Conservation (phyloP, 1,284 basidiomycete species). For the Apiotrichum porosum region DNA sequence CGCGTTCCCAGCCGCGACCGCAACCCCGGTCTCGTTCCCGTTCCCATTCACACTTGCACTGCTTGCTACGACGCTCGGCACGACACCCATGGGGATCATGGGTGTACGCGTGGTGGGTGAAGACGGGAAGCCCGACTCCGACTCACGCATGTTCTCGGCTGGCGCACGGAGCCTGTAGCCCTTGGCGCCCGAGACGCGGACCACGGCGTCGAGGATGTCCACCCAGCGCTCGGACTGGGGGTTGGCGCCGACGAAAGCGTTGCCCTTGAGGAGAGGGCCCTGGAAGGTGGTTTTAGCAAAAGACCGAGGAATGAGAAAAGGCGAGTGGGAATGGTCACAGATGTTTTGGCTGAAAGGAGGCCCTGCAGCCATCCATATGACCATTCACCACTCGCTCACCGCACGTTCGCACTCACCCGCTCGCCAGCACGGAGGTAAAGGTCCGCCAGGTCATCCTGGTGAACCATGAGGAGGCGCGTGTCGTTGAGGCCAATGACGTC, state of each 20-base stretch:
- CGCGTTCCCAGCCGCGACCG: too few species aligned
- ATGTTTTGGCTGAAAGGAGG: neutral
- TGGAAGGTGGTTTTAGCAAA: too few species aligned
- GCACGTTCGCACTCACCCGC: slow-evolving; percentile 29
- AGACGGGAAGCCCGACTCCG: too few species aligned
- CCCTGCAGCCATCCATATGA: too few species aligned
- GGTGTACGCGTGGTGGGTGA: too few species aligned
- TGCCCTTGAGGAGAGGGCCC: slow-evolving; percentile 48
- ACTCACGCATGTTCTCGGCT: slow-evolving; percentile 8
- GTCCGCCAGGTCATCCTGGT: slow-evolving; percentile 56
- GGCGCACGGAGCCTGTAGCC: slow-evolving; percentile 24
- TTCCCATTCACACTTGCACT: too few species aligned
- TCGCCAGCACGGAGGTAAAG: slow-evolving; percentile 53
- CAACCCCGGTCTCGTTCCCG: too few species aligned
- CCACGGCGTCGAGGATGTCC: slow-evolving; percentile 51
- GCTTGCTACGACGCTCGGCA: too few species aligned
- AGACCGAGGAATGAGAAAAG: neutral
- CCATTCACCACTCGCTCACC: neutral
- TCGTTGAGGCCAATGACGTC: slow-evolving; percentile 47
- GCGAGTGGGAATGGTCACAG: too few species aligned
- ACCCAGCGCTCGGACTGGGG: slow-evolving; percentile 52
- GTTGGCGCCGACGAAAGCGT: slow-evolving; percentile 54
- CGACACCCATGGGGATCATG: too few species aligned
- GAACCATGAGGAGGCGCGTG: slow-evolving; percentile 51
- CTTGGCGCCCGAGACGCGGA: slow-evolving; percentile 48